phyloP scores from a whole-genome alignment of 116 monocot species.

The Dioscorea cayenensis region DNA sequence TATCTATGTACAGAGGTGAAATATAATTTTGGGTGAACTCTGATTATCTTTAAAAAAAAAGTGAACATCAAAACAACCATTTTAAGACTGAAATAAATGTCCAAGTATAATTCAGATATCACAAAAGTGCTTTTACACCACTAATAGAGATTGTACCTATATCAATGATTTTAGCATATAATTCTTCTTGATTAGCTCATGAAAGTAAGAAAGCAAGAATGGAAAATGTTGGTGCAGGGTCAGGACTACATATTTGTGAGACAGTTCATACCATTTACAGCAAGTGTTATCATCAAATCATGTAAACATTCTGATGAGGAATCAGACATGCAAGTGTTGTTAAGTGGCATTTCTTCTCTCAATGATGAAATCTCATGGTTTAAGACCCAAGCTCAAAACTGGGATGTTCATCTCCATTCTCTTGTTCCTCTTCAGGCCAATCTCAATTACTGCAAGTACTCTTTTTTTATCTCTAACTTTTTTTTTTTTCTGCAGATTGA shows the following conservation, averaged over 20 bases:
- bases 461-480: neutral
- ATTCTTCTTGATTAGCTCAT: no score
- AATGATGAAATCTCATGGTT: constrained; percentile 88
- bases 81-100: no score
- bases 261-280: constrained; percentile 72
- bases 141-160: no score
- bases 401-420: constrained; percentile 45
- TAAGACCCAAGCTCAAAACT: constrained; percentile 76
- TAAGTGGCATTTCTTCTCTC: constrained; percentile 60
- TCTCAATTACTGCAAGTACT: constrained; percentile 72
- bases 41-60: no score
- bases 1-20: no score
- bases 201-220: no score
- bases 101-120: no score
- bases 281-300: constrained; percentile 78
- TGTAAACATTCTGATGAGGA: constrained; percentile 45
- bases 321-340: constrained; percentile 59
- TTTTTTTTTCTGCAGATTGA: neutral
- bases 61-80: no score
- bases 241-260: constrained; percentile 93
- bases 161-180: no score
- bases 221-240: constrained; percentile 22
- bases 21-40: no score
- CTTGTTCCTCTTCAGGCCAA: constrained; percentile 55
- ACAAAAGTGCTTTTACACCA: no score